Base-by-base conservation (phyloP, 352 stramenopile species). In the Thalassiosira exigua region DNA sequence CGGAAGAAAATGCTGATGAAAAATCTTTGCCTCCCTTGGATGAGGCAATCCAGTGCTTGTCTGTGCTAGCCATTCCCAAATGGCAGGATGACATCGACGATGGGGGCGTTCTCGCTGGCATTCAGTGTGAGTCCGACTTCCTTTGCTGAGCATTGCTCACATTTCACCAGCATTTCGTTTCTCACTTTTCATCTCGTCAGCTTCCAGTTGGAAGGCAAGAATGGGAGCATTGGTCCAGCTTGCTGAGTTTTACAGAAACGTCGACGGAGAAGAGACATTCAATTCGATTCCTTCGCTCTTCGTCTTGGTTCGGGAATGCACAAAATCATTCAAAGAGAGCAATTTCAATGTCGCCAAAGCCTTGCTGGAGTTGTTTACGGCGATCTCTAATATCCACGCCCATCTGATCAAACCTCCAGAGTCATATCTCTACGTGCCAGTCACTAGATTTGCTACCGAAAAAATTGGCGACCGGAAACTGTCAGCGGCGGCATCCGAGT, bases 381-480 rank as follows among this genome's bases (percentile, higher is more conserved):
- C 69, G 29, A 29, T 93, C 2, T 90, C 85, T 60, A 66, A 82
- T 27, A 67, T 79, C 17, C 77, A 90, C 69, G 58, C 68, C 44
- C 52, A 71, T 12, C 17, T 70, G 3, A 26, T 64, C 11, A 69
- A 42, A 61, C 42, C 27, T 41, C 79, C 73, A 32, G 73, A 78
- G 36, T 30, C 64, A 22, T 81, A 66, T 39, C 29, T 87, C n/a
- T 80, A 75, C 53, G 24, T 21, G 41, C 26, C 79, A 48, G 66
- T 56, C 14, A 75, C 41, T 19, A 81, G 71, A 39, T 27, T 92
- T 21, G 79, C 80, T 1, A 69, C 83, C 11, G 78, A 89, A 57
- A 95, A 95, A 74, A 86, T 95, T 58, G 66, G 79, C 3, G 90
- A 95, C 57, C 90, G 79, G 64, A 95, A 95, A 46, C 44, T 93